Evolutionary conservation across 164 flowering plant species (phyloP).

Genomic region (Stephania yunnanensis): DNA sequence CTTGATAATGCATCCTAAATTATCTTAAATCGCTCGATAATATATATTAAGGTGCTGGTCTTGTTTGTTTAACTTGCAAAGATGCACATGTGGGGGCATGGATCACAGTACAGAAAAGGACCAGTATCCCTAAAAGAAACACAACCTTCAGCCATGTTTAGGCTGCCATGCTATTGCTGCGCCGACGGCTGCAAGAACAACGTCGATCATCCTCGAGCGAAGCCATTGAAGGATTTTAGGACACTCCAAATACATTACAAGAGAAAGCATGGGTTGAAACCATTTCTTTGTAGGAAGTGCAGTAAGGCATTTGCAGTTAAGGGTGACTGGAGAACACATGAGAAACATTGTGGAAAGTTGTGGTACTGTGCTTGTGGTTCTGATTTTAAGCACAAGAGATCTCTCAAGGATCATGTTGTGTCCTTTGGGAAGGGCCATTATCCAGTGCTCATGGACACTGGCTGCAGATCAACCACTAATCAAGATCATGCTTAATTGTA

Average conservation of each 20-base stretch:
- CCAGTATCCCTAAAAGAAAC: conserved; percentile 68
- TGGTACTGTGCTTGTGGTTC: conserved; percentile 16
- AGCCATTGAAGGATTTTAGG: conserved; percentile 29
- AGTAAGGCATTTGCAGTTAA: conserved; percentile 11
- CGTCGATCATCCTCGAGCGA: conserved; percentile 64
- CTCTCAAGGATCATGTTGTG: conserved; percentile 9
- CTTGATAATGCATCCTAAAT: too few relatives aligned
- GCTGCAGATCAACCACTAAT: not conserved
- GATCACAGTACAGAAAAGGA: conserved; percentile 65
- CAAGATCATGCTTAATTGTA: not conserved
- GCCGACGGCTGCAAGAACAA: conserved; percentile 74
- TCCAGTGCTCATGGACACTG: not conserved
- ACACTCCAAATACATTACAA: conserved; percentile 16
- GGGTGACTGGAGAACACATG: conserved; percentile 18
- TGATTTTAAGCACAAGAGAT: conserved; percentile 15
- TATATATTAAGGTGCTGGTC: too few relatives aligned
- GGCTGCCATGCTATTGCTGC: conserved; percentile 74
- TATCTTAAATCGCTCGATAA: too few relatives aligned
- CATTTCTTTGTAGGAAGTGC: conserved; percentile 16
- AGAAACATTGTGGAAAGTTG: conserved; percentile 14
- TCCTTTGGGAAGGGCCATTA: conserved; percentile 15
- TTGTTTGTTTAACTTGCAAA: conserved; percentile 2
- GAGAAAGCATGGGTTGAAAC: conserved; percentile 18
- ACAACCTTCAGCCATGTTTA: conserved; percentile 66
- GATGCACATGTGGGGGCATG: conserved; percentile 94